Base-by-base conservation (phyloP, 2,329 filamentous ascomycete genomes). In the Periconia sp. region DNA sequence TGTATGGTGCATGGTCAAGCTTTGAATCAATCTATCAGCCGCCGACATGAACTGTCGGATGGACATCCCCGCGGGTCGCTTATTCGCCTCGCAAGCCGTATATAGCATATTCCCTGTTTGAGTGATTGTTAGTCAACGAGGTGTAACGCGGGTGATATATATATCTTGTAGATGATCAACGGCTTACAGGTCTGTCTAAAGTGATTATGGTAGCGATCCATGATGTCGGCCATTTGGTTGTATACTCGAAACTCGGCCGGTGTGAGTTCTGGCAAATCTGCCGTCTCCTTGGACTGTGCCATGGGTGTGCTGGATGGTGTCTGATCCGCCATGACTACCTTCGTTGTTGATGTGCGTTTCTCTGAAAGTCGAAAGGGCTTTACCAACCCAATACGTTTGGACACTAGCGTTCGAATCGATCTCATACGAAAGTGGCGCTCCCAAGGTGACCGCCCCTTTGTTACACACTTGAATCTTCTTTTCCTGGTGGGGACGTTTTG, bases 1-100 rank as follows among this genome's bases (percentile, higher is more conserved):
- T 53, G 77, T 78, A 77, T 96, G 92, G 76, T 96, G 92, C 53
- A 83, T 75, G 10, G 84, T 82, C n/a, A 96, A 84, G 53, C 88
- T 82, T 15, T 81, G 79, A 60, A 84, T 82, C 70, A 96, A 91
- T 46, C 85, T 77, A n/a, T 90, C 78, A 31, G 87, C 90, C 23
- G 81, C 77, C 61, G 79, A 72, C 61, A 95, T 76, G 73, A 94
- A 91, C 59, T 88, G 81, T 27, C 82, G 81, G 14, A 91, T 81
- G 0, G 86, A 85, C 77, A 91, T 83, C 59, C 81, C 80, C 3
- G 76, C 66, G 0, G 89, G 86, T 0, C 87, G 85, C 56, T 82
- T 82, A 55, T 81, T 75, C 44, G 75, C 76, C 30, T 77, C 78
- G 66, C 86, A 89, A 20, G 90, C 85, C 2, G 76, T 77, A 77